Base-by-base conservation (phyloP, 169 alveolate species). In the Theileria parva region DNA sequence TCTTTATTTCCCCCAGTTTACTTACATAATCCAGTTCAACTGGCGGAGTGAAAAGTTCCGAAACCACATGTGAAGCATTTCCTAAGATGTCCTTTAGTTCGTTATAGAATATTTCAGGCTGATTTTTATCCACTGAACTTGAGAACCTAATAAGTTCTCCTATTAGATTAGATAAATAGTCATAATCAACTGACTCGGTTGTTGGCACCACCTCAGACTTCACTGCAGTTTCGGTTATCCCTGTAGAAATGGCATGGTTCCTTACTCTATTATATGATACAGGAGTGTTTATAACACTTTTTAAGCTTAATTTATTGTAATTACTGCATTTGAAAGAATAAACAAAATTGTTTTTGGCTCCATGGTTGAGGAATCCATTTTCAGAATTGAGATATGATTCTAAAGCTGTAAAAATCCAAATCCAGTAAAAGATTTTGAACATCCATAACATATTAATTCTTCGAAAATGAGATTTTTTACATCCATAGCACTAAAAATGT, bases 21-120 rank as follows among this genome's bases (percentile, higher is more conserved):
- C n/a, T 63, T 21, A 0, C 50, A 7, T n/a, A 63, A 30, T 63
- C 71, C 12, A 63, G 25, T 63, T 63, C 71, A 27, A 63, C 71
- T 2, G 71, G 71, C 3, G 7, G 51, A 25, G 51, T 15, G 32
- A 28, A 63, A 63, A 63, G 71, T 19, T 15, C 71, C 5, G 71
- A 63, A 27, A 63, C 27, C 17, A 39, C 51, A 8, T 27, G 25
- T 63, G 71, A 63, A 27, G 25, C 6, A 0, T 28, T 28, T 21
- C 39, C 71, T 4, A n/a, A 63, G 28, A 63, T 21, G 7, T 63
- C 8, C 39, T 63, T 63, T 7, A 63, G 19, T 17, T 63, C 13
- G 0, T 21, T n/a, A n/a, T 63, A 63, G 51, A 9, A 63, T n/a
- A 28, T 39, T n/a, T 21, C 32, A 5, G 44, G 23, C 25, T 63